Conservation (phyloP, 2,329 filamentous ascomycete species). For the Daldinia sp. region DNA sequence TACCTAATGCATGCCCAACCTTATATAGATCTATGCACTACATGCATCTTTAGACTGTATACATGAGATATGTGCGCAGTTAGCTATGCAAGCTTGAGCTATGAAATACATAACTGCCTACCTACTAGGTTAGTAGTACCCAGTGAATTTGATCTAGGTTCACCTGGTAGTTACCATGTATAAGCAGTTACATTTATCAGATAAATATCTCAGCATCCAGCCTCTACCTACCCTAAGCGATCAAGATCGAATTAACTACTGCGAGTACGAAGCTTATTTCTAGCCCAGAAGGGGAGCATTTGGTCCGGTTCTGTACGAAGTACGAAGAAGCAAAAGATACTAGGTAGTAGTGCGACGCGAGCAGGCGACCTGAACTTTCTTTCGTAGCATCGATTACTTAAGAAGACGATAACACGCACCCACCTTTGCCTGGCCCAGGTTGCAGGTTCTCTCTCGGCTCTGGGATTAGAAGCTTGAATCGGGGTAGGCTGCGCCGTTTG, state of each 20-base stretch:
- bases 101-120: too few relatives aligned
- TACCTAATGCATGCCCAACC: background rate
- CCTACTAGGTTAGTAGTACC: too few relatives aligned
- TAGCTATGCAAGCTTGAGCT: background rate
- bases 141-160: background rate
- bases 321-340: background rate
- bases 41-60: background rate
- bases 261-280: constrained; percentile 2
- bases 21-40: background rate
- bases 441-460: constrained; percentile 10
- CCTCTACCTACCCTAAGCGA: background rate
- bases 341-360: constrained; percentile 12
- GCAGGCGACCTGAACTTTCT: constrained; percentile 9
- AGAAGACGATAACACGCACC: background rate
- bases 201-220: background rate
- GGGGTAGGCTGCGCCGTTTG: constrained; percentile 7
- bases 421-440: background rate
- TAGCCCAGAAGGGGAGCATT: constrained; percentile 24
- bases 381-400: constrained; percentile 4
- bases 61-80: background rate
- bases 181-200: background rate
- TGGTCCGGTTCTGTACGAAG: constrained; percentile 23
- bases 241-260: background rate
- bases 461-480: constrained; percentile 11
- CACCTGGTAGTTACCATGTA: too few relatives aligned